Percentiles rank a stretch among this genome's conserved stretches.
Evolutionary conservation across 2,329 filamentous ascomycete genomes (phyloP).

Genomic region (Coniella lustricola): DNA sequence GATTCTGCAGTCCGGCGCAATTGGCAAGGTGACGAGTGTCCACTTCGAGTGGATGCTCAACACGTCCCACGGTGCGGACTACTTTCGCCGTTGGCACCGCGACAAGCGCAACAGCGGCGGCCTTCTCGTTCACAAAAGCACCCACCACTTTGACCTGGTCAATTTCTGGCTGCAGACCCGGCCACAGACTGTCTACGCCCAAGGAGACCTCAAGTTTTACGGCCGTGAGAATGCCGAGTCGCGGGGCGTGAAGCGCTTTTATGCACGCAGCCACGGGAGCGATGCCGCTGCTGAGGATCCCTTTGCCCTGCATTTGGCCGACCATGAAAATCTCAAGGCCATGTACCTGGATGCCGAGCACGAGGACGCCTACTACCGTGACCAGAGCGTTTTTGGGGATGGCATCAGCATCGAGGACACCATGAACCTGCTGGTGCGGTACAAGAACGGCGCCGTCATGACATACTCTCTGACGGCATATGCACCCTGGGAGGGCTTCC

Average conservation of each 20-base stretch:
- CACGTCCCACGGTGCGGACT: constrained; percentile 54
- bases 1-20: constrained; percentile 44
- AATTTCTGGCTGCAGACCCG: constrained; percentile 55
- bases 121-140: constrained; percentile 55
- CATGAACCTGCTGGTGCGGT: constrained; percentile 53
- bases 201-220: constrained; percentile 54
- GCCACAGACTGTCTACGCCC: constrained; percentile 49
- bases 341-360: constrained; percentile 58
- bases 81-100: constrained; percentile 57
- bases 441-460: constrained; percentile 48
- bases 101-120: constrained; percentile 54
- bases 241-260: constrained; percentile 44
- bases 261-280: constrained; percentile 43
- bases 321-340: constrained; percentile 45
- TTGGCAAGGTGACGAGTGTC: constrained; percentile 49
- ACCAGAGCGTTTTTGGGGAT: constrained; percentile 56
- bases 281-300: constrained; percentile 45
- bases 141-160: constrained; percentile 57
- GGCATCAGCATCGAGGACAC: constrained; percentile 60
- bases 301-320: constrained; percentile 50
- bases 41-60: constrained; percentile 61
- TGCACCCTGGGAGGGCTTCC: constrained; percentile 55
- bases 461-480: constrained; percentile 56
- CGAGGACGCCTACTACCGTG: constrained; percentile 54
- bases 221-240: constrained; percentile 53